A percentile compares a stretch with the other conserved stretches of the same genome.
These are phyloP conservation scores for Tuber magnatum DNA, from an alignment of 495 filamentous ascomycete genomes.

Conservation along the genomic window DNA sequence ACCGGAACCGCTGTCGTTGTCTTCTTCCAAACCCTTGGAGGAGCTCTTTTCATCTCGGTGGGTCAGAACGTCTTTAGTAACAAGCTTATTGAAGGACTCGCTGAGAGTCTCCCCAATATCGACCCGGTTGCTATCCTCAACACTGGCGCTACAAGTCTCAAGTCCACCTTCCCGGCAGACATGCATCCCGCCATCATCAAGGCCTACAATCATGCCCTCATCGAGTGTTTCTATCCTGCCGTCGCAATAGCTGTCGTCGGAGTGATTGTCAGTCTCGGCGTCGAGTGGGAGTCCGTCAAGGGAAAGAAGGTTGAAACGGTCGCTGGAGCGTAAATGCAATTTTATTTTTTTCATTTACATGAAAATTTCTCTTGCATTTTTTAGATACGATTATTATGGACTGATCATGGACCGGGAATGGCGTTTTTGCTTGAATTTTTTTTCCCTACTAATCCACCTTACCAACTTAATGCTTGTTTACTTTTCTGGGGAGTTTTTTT, in stretches of 20 bases:
- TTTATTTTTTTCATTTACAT: neutral
- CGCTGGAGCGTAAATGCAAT: slow-evolving; percentile 15
- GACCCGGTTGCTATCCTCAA: slow-evolving; percentile 49
- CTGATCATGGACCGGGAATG: slow-evolving; percentile 12
- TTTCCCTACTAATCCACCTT: neutral
- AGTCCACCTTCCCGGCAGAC: slow-evolving; percentile 45
- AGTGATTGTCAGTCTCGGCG: slow-evolving; percentile 53
- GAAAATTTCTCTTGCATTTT: slow-evolving; percentile 8
- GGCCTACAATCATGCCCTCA: slow-evolving; percentile 67
- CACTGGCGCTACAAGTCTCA: slow-evolving; percentile 63
- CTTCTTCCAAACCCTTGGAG: slow-evolving; percentile 66
- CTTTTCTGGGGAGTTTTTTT: neutral
- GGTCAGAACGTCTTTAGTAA: slow-evolving; percentile 73
- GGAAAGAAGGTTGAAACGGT: slow-evolving; percentile 64
- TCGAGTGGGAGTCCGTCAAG: slow-evolving; percentile 80
- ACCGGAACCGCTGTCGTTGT: slow-evolving; percentile 60
- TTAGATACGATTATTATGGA: neutral
- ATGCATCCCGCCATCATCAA: slow-evolving; percentile 51
- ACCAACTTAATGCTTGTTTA: slow-evolving; percentile 7
- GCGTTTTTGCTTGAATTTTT: slow-evolving; percentile 14
- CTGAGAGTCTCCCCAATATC: slow-evolving; percentile 47
- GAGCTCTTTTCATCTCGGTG: slow-evolving; percentile 66
- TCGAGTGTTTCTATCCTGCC: slow-evolving; percentile 60
- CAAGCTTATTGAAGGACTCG: slow-evolving; percentile 55
- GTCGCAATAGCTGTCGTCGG: slow-evolving; percentile 57